phyloP scores from a whole-genome alignment of 192 early-diverging fungal species.

The Gaertneriomyces sp. region DNA sequence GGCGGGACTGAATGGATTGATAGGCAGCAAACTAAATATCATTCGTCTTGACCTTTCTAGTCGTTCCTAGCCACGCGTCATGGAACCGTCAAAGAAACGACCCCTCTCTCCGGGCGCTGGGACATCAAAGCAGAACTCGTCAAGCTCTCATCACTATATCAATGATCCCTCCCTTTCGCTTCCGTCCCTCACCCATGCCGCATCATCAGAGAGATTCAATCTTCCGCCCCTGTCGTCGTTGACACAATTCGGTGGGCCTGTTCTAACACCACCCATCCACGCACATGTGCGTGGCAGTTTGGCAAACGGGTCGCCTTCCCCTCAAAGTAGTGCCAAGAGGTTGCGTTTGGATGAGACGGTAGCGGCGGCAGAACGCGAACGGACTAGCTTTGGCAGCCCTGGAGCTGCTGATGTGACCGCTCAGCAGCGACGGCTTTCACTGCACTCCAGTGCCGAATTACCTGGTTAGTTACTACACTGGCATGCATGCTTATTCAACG shows the following conservation, averaged over 20 bases:
- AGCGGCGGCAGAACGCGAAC: not conserved
- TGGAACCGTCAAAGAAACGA: too few relatives aligned
- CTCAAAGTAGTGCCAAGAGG: constrained; percentile 8
- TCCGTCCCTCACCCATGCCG: constrained; percentile 10
- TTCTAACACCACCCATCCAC: constrained; percentile 8
- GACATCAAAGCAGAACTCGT: too few relatives aligned
- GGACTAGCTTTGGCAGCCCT: not conserved
- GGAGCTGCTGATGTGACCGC: not conserved
- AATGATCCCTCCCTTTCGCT: constrained; percentile 12
- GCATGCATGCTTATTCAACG: not conserved
- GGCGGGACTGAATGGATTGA: too few relatives aligned
- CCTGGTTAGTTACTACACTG: constrained; percentile 7
- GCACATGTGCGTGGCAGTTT: constrained; percentile 2
- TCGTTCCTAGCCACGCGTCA: too few relatives aligned
- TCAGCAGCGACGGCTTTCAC: not conserved
- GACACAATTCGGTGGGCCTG: not conserved
- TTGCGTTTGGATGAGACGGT: constrained; percentile 17
- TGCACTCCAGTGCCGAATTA: constrained; percentile 21
- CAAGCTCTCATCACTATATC: too few relatives aligned
- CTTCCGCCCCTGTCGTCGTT: constrained; percentile 21
- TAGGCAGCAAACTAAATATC: too few relatives aligned
- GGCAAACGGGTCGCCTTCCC: not conserved
- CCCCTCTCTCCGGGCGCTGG: too few relatives aligned
- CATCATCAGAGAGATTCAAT: constrained; percentile 19
- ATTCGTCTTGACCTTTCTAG: too few relatives aligned